A percentile compares a stretch with the other conserved stretches of the same genome.
phyloP scores from a whole-genome alignment of 2,329 filamentous ascomycete species.

The Diaporthe citrichinensis region DNA sequence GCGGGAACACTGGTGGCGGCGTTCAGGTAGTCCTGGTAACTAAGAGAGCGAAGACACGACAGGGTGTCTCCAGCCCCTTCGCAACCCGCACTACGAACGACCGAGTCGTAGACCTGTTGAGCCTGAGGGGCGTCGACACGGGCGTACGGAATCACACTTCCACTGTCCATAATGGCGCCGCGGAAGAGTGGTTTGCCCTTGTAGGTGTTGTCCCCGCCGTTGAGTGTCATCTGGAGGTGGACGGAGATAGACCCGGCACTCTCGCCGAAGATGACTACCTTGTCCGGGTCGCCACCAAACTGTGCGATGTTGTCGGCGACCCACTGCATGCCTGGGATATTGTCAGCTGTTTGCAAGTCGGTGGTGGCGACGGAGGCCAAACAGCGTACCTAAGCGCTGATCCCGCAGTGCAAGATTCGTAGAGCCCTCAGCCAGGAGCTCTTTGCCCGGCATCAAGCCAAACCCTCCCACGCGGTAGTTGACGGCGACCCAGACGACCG shows the following conservation, averaged over 20 bases:
- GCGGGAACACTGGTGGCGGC: slow-evolving; percentile 72
- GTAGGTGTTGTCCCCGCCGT: slow-evolving; percentile 73
- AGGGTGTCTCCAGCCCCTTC: slow-evolving; percentile 61
- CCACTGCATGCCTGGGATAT: slow-evolving; percentile 64
- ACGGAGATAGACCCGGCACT: slow-evolving; percentile 72
- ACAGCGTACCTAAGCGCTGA: slow-evolving; percentile 65
- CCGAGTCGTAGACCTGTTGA: slow-evolving; percentile 67
- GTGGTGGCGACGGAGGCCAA: too few species aligned
- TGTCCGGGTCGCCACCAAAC: slow-evolving; percentile 68
- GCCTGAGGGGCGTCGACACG: slow-evolving; percentile 69
- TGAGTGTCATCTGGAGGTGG: slow-evolving; percentile 73
- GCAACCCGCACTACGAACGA: slow-evolving; percentile 68
- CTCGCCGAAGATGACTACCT: slow-evolving; percentile 77
- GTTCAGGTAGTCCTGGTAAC: slow-evolving; percentile 66
- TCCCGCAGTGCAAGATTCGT: slow-evolving; percentile 73
- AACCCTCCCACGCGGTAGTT: slow-evolving; percentile 76
- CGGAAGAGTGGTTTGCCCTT: slow-evolving; percentile 75
- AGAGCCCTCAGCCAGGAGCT: slow-evolving; percentile 68
- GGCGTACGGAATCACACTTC: slow-evolving; percentile 63
- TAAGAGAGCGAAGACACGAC: slow-evolving; percentile 67
- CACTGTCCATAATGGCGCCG: slow-evolving; percentile 75
- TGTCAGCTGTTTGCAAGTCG: background rate
- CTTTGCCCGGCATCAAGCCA: slow-evolving; percentile 71
- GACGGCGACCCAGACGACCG: slow-evolving; percentile 74
- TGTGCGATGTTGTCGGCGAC: slow-evolving; percentile 71